Percentiles rank a stretch among this genome's conserved stretches.
Evolutionary conservation across 805 yeast species (phyloP).

Genomic region (Candida xiaguanensis): DNA sequence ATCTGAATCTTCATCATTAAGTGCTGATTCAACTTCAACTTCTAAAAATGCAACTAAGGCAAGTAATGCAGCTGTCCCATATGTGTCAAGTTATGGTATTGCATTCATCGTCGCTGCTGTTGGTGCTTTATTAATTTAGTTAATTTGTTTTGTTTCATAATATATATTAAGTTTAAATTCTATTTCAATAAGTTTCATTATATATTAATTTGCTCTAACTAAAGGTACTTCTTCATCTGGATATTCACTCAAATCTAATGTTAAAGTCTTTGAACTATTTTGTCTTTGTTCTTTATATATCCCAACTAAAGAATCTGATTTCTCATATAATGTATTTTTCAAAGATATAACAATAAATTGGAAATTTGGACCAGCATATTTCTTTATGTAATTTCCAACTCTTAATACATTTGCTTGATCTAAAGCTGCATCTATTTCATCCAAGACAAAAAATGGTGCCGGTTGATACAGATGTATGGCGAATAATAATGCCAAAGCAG

Average conservation of each 20-base stretch:
- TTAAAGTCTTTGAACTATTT: conserved; percentile 69
- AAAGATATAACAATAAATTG: conserved; percentile 93
- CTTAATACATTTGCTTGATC: conserved; percentile 84
- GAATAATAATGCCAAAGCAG: conserved; percentile 88
- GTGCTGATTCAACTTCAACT: background rate
- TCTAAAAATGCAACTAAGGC: conserved; percentile 1
- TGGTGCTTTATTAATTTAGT: conserved; percentile 8
- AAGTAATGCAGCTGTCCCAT: conserved; percentile 1
- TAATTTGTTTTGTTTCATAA: background rate
- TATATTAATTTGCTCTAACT: conserved; percentile 7
- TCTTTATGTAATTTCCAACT: conserved; percentile 80
- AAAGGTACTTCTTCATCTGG: conserved; percentile 32
- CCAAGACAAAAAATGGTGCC: conserved; percentile 92
- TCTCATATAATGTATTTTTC: conserved; percentile 82
- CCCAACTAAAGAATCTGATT: conserved; percentile 88
- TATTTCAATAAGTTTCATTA: no score
- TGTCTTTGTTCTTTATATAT: conserved; percentile 78
- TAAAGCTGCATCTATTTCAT: conserved; percentile 97
- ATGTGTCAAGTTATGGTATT: conserved; percentile 2
- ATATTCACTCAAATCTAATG: conserved; percentile 66
- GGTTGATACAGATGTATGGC: conserved; percentile 90
- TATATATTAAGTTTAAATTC: no score
- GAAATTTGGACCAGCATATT: conserved; percentile 69
- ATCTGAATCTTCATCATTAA: background rate
- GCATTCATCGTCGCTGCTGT: conserved; percentile 8